Base-by-base conservation (phyloP, 2,329 filamentous ascomycete genomes). In the Clonostachys rhizophaga region DNA sequence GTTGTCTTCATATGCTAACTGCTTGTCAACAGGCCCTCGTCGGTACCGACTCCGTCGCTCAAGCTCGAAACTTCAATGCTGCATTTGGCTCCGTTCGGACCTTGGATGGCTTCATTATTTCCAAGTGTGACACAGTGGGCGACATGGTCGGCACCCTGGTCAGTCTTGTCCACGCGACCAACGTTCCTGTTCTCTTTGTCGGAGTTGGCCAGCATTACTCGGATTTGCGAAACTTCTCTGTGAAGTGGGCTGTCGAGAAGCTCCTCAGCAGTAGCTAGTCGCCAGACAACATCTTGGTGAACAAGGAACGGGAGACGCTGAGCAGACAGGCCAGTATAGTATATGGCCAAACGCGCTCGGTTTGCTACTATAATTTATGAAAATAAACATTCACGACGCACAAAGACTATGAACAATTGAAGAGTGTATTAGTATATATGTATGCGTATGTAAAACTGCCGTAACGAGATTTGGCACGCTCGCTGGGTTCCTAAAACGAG, bases 61-160 rank as follows among this genome's bases (percentile, higher is more conserved):
- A 99, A 69, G 94, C 95, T 5, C 81, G 91, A 58, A 96, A 96
- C 70, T 99, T 99, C 74, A 96, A 96, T 62, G 83, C 86, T 36
- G 88, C 89, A 3, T 97, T 99, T 69, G 95, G 94, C 34, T 76
- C 81, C 6, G 84, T 83, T 13, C 77, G 92, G 48, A 81, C 81
- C 30, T 77, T 99, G 36, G 95, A 99, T 68, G 94, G 94, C 6
- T 99, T 99, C 68, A 96, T 99, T 63, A 96, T 99, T 58, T 92
- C 87, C 50, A 99, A 99, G 69, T 97, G 94, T 65, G 94, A 99
- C 70, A 99, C 94, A 0, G 95, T 99, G 36, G 95, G 94, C n/a
- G 92, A 96, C 70, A 97, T 97, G 91, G 91, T 96, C 40, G 91
- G 80, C 56, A 96, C 92, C 4, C 74, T 99, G 53, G 94, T 99